phyloP scores from a whole-genome alignment of 768 basidiomycete genomes.

The Russula sp. region DNA sequence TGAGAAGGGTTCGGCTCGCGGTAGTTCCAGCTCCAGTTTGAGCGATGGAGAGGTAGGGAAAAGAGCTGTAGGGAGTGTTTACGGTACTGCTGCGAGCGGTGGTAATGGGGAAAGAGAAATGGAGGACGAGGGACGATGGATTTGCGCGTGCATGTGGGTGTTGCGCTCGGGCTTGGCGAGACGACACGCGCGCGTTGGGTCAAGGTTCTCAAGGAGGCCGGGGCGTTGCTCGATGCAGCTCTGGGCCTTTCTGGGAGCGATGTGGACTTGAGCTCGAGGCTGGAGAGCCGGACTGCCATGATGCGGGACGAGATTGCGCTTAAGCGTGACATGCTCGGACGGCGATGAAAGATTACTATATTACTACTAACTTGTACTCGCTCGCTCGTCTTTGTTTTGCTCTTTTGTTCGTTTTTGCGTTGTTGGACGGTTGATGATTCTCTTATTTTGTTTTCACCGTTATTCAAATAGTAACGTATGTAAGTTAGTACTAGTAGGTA shows the following conservation, averaged over 20 bases:
- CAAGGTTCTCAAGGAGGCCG: constrained; percentile 47
- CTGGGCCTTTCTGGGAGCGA: constrained; percentile 47
- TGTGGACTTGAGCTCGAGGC: constrained; percentile 61
- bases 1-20: background rate
- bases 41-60: constrained; percentile 11
- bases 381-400: background rate
- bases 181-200: constrained; percentile 42
- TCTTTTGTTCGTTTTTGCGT: background rate
- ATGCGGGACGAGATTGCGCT: constrained; percentile 63
- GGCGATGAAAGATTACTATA: background rate
- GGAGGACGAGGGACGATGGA: background rate
- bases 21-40: constrained; percentile 7
- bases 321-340: constrained; percentile 52
- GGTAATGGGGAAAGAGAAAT: background rate
- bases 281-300: constrained; percentile 70
- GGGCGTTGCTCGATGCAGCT: constrained; percentile 51
- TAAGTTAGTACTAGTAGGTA: background rate
- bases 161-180: constrained; percentile 24
- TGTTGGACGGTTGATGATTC: background rate
- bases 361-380: background rate
- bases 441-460: background rate
- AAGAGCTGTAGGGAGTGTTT: background rate
- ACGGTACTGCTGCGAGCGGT: background rate
- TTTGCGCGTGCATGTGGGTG: constrained; percentile 19
- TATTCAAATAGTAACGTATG: background rate